phyloP scores from a whole-genome alignment of 2,329 filamentous ascomycete genomes.

The Penicillium sp. region DNA sequence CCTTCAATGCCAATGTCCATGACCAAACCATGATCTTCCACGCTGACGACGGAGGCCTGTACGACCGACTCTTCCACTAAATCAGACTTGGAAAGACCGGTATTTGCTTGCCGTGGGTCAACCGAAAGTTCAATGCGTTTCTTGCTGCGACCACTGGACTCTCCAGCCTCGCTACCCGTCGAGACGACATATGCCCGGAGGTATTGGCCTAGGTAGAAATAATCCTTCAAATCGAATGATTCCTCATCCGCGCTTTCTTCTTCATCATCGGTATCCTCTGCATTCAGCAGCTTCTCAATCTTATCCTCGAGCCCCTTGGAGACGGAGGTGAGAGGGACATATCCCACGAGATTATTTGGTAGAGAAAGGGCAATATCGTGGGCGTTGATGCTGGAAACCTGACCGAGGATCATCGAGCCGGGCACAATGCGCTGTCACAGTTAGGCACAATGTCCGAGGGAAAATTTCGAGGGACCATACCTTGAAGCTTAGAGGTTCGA shows the following conservation, averaged over 20 bases:
- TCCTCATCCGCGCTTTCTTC: slow-evolving; percentile 47
- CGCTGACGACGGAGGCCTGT: slow-evolving; percentile 80
- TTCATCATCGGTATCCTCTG: slow-evolving; percentile 53
- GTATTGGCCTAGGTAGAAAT: slow-evolving; percentile 83
- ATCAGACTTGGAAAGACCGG: slow-evolving; percentile 64
- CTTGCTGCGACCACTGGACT: slow-evolving; percentile 58
- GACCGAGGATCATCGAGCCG: slow-evolving; percentile 81
- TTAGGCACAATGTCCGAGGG: slow-evolving; percentile 28
- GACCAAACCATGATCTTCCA: slow-evolving; percentile 91
- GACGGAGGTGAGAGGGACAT: slow-evolving; percentile 85
- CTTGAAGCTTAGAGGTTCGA: slow-evolving; percentile 87
- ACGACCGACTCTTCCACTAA: slow-evolving; percentile 69
- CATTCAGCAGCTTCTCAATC: slow-evolving; percentile 61
- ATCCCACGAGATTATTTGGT: slow-evolving; percentile 88
- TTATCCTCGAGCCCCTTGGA: slow-evolving; percentile 71
- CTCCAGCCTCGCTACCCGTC: slow-evolving; percentile 54
- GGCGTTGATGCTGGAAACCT: slow-evolving; percentile 72
- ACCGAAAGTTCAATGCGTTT: slow-evolving; percentile 83
- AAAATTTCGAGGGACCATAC: slow-evolving; percentile 43
- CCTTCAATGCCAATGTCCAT: slow-evolving; percentile 82
- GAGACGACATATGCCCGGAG: slow-evolving; percentile 76
- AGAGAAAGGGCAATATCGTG: slow-evolving; percentile 75
- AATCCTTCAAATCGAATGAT: slow-evolving; percentile 63
- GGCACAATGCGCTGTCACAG: slow-evolving; percentile 64
- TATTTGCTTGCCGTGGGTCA: slow-evolving; percentile 71